phyloP scores from a whole-genome alignment of 805 yeast species.

The Wickerhamiella parazyma region DNA sequence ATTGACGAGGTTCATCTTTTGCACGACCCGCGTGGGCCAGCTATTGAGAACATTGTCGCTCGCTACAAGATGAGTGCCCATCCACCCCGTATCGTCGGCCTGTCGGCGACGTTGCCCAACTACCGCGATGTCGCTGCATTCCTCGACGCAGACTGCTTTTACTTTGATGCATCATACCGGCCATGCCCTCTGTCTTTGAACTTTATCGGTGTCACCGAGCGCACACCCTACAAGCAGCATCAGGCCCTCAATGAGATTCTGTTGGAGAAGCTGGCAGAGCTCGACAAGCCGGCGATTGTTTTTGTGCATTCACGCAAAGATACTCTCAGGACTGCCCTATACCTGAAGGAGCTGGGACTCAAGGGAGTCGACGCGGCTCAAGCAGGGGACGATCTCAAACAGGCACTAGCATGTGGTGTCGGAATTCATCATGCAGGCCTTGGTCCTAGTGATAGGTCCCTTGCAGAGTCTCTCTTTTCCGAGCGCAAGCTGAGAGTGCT shows the following conservation, averaged over 20 bases:
- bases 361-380: slow-evolving; percentile 40
- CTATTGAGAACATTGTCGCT: slow-evolving; percentile 73
- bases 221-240: slow-evolving; percentile 59
- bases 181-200: slow-evolving; percentile 90
- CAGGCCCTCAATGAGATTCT: slow-evolving; percentile 87
- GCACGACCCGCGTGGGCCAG: slow-evolving; percentile 94
- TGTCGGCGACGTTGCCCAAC: slow-evolving; percentile 89
- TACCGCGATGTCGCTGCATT: slow-evolving; percentile 76
- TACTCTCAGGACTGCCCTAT: slow-evolving; percentile 69
- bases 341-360: slow-evolving; percentile 49
- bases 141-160: slow-evolving; percentile 53
- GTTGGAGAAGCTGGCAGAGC: slow-evolving; percentile 60
- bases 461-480: slow-evolving; percentile 76
- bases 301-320: slow-evolving; percentile 94
- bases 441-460: slow-evolving; percentile 53
- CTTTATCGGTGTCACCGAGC: slow-evolving; percentile 77
- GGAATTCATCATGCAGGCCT: slow-evolving; percentile 93
- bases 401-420: slow-evolving; percentile 54
- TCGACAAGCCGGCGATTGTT: slow-evolving; percentile 66
- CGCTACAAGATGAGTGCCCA: slow-evolving; percentile 41
- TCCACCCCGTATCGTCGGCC: slow-evolving; percentile 48
- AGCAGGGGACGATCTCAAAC: slow-evolving; percentile 38
- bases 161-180: slow-evolving; percentile 68
- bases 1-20: slow-evolving; percentile 87
- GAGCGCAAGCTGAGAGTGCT: slow-evolving; percentile 73